Evolutionary conservation across 1,139 yeast species (phyloP), one percentile per base, ranked within the genome.

Genomic region (Pichia inconspicua): DNA sequence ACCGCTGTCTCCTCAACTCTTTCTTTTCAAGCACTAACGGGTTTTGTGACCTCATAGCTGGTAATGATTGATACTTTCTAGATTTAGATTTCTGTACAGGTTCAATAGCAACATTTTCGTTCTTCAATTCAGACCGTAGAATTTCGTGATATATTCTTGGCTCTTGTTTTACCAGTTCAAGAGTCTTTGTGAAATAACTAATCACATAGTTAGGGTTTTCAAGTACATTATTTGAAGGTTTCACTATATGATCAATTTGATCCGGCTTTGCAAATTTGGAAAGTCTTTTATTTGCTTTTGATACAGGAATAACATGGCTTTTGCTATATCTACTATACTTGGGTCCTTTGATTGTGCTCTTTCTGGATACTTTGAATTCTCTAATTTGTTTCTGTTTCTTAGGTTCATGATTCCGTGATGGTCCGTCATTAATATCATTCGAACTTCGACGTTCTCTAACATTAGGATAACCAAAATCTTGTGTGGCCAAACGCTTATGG

Each of bases 191-290:
- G 25, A 53, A 50, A 42, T 58, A 55, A 12, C 53, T 51, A 3
- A 61, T 57, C 42, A 55, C 44, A 27, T 48, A 47, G 4, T 52
- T 48, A 2, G 58, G 57, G 40, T 53, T 46, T 28, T 58, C 62
- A 9, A 43, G 31, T 12, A 58, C 15, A 19, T 47, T 44, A n/a
- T 27, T 9, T 25, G 14, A 11, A 10, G 41, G 35, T 40, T 25
- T 45, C 48, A 50, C 44, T 2, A 52, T 43, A 7, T 51, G 54
- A 8, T 52, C 47, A 9, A 53, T 40, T 38, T 53, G 45, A 2
- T 34, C 32, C 15, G 22, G 38, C 17, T 49, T 37, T 45, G 53
- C 40, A 48, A 47, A 43, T 28, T 42, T 43, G 32, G 48, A 37
- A n/a, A 6, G 2, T 28, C 48, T 8, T 31, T 42, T 41, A 14